Base-by-base conservation (phyloP, 1,139 yeast species). In the Saccharomycopsis hybrid region DNA sequence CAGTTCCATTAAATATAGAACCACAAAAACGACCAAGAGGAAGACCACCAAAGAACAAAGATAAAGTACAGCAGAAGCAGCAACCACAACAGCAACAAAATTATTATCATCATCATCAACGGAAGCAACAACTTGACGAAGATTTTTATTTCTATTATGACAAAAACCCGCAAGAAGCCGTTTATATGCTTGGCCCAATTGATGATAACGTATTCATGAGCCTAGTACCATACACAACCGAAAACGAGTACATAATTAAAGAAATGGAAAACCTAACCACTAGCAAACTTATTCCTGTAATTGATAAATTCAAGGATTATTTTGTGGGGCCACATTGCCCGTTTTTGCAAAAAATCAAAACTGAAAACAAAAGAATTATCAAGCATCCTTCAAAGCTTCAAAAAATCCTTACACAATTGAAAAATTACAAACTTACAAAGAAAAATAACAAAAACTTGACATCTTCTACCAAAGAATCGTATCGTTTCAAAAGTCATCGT, bases 191-290 rank as follows among this genome's bases (percentile, higher is more conserved):
- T 24, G 50, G 50, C 7, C 50, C 50, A 3, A 43, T 37, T 4
- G 50, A 47, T 38, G 35, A 44, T 24, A 18, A 18, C 18, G 18
- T 18, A 18, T 18, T 18, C 18, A 18, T 18, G 18, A 18, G 18
- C 18, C 18, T 18, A 18, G 18, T 18, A 18, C 18, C 18, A 18
- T 44, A 44, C 35, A 8, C 29, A 32, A 24, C 7, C 7, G 40
- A 18, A 36, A 31, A 11, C 11, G 8, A 7, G 40, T 7, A 36
- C 24, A 36, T 32, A 24, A 36, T 48, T 13, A 32, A 46, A 24
- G 51, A 47, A n/a, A 29, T 50, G 24, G n/a, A 35, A 30, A 44
- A 43, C n/a, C 35, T 50, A 8, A 41, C 47, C n/a, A 38, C 40
- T 27, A 45, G 31, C 39, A 40, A 37, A 25, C 13, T 41, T 13